Base-by-base conservation (phyloP, 2,329 filamentous ascomycete genomes). In the Neonectria magnoliae region DNA sequence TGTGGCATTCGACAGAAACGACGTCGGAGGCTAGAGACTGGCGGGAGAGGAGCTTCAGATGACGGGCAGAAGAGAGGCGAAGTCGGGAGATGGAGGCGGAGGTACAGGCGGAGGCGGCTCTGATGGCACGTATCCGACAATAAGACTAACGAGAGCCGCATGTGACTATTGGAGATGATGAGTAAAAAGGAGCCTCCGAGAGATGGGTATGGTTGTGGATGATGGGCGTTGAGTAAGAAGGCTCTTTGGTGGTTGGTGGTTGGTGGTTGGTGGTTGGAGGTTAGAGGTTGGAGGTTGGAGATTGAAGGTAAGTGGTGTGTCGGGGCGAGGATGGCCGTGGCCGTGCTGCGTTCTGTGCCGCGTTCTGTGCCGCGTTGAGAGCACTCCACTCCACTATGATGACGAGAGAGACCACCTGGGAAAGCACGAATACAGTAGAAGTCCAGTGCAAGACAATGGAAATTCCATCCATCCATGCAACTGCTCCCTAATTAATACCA, bases 51-150 rank as follows among this genome's bases (percentile, higher is more conserved):
- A 58, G 61, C 62, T 62, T 57, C 47, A 50, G 60, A 56, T 18
- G 60, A 59, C 29, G 22, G 55, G 44, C 47, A 36, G 58, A 64
- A 58, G 62, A 57, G 51, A 64, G 54, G 53, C 57, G 68, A 62
- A 31, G 62, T 64, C 22, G 57, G 62, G 58, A 64, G 57, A 58
- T 62, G 62, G 67, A 65, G 64, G 66, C 66, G 69, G 60, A 71
- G 70, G 65, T 71, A 66, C 64, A 71, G 69, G 64, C 59, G 61
- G 69, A 62, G 70, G 65, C 62, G 62, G 50, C 29, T 33, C 57
- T 65, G 41, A 57, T 38, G 54, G 50, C 45, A 63, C 51, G 59
- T 45, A 60, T 60, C 51, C 31, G 45, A 50, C 31, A 58, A 33
- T 29, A 44, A 27, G 36, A 31, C 41, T 48, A 55, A 54, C 42